These are phyloP conservation scores for Andrographis paniculata DNA, from an alignment of 305 asterid genomes.

Conservation along the genomic window DNA sequence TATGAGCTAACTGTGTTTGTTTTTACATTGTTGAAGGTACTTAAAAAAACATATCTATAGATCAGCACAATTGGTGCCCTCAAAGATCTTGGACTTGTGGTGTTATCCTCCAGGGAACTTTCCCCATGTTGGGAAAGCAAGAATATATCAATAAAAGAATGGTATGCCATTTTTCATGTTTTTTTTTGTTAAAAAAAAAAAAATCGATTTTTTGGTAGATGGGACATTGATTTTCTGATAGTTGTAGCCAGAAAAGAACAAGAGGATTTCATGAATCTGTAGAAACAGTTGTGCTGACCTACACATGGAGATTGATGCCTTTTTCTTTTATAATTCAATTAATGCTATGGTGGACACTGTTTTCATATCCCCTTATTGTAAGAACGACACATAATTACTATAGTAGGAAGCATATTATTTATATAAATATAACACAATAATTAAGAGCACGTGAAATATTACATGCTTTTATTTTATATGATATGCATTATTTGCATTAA, in stretches of 20 bases:
- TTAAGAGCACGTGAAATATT: too few species aligned
- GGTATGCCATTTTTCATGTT: slow-evolving; percentile 17
- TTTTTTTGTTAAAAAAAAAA: too few species aligned
- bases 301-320: slow-evolving; percentile 13
- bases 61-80: slow-evolving; percentile 26
- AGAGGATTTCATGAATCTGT: too few species aligned
- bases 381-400: too few species aligned
- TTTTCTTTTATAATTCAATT: too few species aligned
- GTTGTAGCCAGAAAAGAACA: background rate
- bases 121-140: slow-evolving; percentile 15
- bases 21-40: slow-evolving; percentile 49
- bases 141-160: slow-evolving; percentile 15
- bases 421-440: too few species aligned
- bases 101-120: slow-evolving; percentile 27
- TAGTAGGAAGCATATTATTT: too few species aligned
- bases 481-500: too few species aligned
- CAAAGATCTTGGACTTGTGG: slow-evolving; percentile 23
- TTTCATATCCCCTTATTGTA: too few species aligned
- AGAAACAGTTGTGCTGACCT: slow-evolving; percentile 13
- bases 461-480: too few species aligned
- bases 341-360: too few species aligned
- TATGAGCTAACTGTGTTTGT: slow-evolving; percentile 2
- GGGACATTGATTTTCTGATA: slow-evolving; percentile 9
- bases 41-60: slow-evolving; percentile 30
- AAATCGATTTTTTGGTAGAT: too few species aligned